A percentile compares a stretch with the other conserved stretches of the same genome.
Evolutionary conservation across 352 stramenopile species (phyloP).

Genomic region (Phytophthora constricta): DNA sequence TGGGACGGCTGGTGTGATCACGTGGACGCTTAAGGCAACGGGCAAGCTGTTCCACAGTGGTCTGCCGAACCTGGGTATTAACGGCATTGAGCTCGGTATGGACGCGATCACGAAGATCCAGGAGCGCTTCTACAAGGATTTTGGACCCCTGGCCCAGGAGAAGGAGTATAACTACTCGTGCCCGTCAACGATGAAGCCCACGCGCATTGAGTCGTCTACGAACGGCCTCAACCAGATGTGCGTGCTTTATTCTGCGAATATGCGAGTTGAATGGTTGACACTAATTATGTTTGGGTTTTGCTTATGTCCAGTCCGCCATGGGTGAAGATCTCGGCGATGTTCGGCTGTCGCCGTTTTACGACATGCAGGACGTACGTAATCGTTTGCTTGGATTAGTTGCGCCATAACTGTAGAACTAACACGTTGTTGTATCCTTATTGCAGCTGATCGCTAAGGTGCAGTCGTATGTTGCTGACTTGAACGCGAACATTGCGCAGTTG

Average conservation of each 20-base stretch:
- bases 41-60: conserved; percentile 93
- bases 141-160: conserved; percentile 79
- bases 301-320: conserved; percentile 71
- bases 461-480: conserved; percentile 87
- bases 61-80: conserved; percentile 88
- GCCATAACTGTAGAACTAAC: conserved; percentile 10
- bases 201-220: conserved; percentile 69
- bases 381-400: too few relatives aligned
- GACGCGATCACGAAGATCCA: conserved; percentile 87
- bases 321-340: conserved; percentile 91
- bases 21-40: conserved; percentile 88
- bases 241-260: conserved; percentile 16
- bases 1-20: conserved; percentile 84
- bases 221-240: conserved; percentile 82
- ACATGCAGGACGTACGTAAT: conserved; percentile 78
- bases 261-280: neutral
- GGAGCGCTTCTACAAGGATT: conserved; percentile 91
- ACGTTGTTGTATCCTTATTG: conserved; percentile 6
- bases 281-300: neutral
- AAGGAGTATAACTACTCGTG: conserved; percentile 90
- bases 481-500: conserved; percentile 77
- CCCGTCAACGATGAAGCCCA: conserved; percentile 83
- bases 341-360: conserved; percentile 93
- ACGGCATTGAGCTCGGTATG: conserved; percentile 87
- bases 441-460: conserved; percentile 64